Percentiles rank a stretch among this genome's conserved stretches.
These are phyloP conservation scores for Mycena pura DNA, from an alignment of 768 basidiomycete species.

Conservation along the genomic window DNA sequence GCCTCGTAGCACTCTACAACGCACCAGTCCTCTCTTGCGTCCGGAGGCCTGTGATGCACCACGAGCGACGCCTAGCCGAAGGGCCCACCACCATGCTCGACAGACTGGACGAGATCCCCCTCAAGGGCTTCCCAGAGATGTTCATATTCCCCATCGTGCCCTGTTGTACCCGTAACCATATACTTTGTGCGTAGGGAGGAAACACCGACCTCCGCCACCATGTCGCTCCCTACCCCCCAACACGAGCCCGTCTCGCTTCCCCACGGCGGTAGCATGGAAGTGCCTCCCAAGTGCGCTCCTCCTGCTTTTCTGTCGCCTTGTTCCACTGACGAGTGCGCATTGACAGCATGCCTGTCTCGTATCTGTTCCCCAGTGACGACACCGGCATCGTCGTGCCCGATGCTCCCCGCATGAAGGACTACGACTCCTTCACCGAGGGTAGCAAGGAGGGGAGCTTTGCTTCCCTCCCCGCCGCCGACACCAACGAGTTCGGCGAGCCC, in stretches of 20 bases:
- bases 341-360: conserved; percentile 21
- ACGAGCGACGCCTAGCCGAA: conserved; percentile 3
- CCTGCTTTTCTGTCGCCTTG: neutral
- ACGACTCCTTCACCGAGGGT: conserved; percentile 67
- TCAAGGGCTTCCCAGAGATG: conserved; percentile 28
- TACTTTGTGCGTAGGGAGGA: conserved; percentile 19
- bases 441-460: conserved; percentile 61
- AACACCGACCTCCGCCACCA: conserved; percentile 27
- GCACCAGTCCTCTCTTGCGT: neutral
- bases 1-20: conserved; percentile 5
- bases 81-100: conserved; percentile 25
- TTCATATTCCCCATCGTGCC: neutral
- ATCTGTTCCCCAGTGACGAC: conserved; percentile 26
- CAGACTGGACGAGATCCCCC: conserved; percentile 19
- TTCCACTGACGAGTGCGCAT: conserved; percentile 2
- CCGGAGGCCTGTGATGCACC: conserved; percentile 6
- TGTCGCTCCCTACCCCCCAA: conserved; percentile 26
- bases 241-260: conserved; percentile 18
- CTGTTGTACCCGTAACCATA: conserved; percentile 9
- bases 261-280: conserved; percentile 8
- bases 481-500: conserved; percentile 43
- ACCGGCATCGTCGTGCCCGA: conserved; percentile 41
- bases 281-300: conserved; percentile 11
- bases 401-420: conserved; percentile 60
- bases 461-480: conserved; percentile 44